Evolutionary conservation across 306 rosid species (phyloP).

Genomic region (Abrus pulchellus): DNA sequence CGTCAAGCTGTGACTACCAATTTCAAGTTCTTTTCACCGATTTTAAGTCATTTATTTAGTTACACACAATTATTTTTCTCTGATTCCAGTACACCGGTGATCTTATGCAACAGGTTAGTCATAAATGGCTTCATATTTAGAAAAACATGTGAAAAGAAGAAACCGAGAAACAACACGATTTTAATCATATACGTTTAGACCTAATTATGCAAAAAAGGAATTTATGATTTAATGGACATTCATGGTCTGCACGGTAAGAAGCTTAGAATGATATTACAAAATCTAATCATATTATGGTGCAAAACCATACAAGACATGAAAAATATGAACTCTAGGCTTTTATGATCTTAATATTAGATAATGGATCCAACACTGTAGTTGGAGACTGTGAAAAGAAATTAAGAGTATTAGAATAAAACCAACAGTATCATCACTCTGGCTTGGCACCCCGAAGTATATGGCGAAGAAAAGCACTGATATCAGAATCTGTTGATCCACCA

Average conservation of each 20-base stretch:
- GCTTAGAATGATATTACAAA: no score
- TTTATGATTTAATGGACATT: no score
- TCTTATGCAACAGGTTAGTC: not conserved
- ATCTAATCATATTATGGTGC: not conserved
- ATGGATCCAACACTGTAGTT: not conserved
- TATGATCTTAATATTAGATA: not conserved
- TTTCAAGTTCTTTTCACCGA: slow-evolving; percentile 15
- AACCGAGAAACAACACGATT: not conserved
- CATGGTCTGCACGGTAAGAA: no score
- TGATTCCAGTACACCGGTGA: not conserved
- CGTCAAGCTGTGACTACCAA: not conserved
- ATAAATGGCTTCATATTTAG: not conserved
- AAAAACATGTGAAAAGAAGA: not conserved
- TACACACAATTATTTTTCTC: not conserved
- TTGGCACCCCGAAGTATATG: slow-evolving; percentile 7
- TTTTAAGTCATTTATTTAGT: not conserved
- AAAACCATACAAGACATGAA: not conserved
- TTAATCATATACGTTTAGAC: no score
- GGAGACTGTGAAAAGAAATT: not conserved
- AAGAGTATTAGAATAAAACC: not conserved
- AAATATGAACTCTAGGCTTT: not conserved
- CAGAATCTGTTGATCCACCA: slow-evolving; percentile 56
- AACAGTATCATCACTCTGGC: not conserved
- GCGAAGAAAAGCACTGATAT: slow-evolving; percentile 50
- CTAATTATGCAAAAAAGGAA: not conserved